phyloP scores from a whole-genome alignment of 352 stramenopile genomes.

The Phytophthora constricta region DNA sequence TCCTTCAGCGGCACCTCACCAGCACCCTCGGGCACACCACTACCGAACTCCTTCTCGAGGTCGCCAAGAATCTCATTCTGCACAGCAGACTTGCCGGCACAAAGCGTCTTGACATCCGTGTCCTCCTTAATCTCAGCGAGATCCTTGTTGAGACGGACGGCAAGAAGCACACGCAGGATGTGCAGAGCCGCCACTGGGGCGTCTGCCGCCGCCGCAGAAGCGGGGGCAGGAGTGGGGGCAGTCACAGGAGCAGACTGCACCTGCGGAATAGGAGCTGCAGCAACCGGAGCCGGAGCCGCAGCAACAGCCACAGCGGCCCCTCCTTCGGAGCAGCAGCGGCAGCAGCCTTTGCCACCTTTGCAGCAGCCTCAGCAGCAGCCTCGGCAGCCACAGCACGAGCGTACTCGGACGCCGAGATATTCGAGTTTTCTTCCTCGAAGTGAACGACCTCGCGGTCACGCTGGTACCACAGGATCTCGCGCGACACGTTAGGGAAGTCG shows the following conservation, averaged over 20 bases:
- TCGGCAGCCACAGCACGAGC: constrained; percentile 49
- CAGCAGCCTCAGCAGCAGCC: constrained; percentile 35
- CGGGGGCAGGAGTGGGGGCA: constrained; percentile 10
- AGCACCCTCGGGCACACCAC: constrained; percentile 67
- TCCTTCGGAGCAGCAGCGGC: constrained; percentile 37
- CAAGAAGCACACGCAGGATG: constrained; percentile 74
- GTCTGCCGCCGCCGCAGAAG: constrained; percentile 49
- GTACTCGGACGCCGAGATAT: constrained; percentile 74
- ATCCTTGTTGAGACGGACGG: constrained; percentile 78
- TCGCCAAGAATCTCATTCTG: constrained; percentile 92
- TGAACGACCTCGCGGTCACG: constrained; percentile 82
- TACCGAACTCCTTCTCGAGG: constrained; percentile 87
- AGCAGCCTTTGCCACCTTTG: constrained; percentile 48
- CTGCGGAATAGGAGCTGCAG: constrained; percentile 27
- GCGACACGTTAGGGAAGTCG: constrained; percentile 57
- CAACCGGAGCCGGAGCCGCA: constrained; percentile 27
- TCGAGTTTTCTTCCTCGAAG: constrained; percentile 71
- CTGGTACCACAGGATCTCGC: constrained; percentile 87
- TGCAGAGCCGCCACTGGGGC: constrained; percentile 70
- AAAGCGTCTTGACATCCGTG: constrained; percentile 82
- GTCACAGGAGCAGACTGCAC: constrained; percentile 27
- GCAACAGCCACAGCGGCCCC: constrained; percentile 36
- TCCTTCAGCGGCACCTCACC: constrained; percentile 80
- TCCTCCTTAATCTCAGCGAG: constrained; percentile 72
- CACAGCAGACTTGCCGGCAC: constrained; percentile 83